Conservation (phyloP, 1,284 basidiomycete genomes). For the Ganoderma multipileum region DNA sequence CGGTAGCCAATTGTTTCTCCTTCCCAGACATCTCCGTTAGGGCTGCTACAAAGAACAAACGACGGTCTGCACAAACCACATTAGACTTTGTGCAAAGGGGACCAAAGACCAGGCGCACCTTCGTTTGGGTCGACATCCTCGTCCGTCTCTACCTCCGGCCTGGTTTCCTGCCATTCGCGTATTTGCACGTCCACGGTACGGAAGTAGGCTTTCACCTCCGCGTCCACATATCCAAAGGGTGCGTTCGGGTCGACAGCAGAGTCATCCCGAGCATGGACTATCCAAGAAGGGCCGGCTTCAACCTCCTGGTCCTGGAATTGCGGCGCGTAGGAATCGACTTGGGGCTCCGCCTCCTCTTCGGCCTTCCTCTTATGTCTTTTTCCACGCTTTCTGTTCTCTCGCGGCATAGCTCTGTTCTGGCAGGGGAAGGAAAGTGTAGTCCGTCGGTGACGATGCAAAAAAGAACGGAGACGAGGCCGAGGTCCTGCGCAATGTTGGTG, state of each 20-base stretch:
- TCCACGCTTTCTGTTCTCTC: conserved; percentile 78
- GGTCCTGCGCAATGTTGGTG: background rate
- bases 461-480: background rate
- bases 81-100: conserved; percentile 2
- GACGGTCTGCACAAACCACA: conserved; percentile 61
- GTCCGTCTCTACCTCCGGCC: conserved; percentile 46
- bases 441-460: background rate
- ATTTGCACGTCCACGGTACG: conserved; percentile 86
- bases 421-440: background rate
- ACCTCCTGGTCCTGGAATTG: conserved; percentile 33
- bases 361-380: conserved; percentile 71
- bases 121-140: conserved; percentile 75
- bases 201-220: conserved; percentile 92
- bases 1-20: conserved; percentile 89
- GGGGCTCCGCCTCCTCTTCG: conserved; percentile 35
- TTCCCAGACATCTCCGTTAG: conserved; percentile 85
- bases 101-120: conserved; percentile 54
- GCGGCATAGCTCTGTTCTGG: conserved; percentile 58
- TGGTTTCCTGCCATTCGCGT: conserved; percentile 79
- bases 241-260: conserved; percentile 65
- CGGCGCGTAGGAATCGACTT: conserved; percentile 17
- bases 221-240: conserved; percentile 88
- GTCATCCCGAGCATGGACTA: conserved; percentile 50
- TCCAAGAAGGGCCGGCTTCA: conserved; percentile 67
- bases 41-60: conserved; percentile 85